Base-by-base conservation (phyloP, 352 stramenopile species). In the Pythium diclinum region DNA sequence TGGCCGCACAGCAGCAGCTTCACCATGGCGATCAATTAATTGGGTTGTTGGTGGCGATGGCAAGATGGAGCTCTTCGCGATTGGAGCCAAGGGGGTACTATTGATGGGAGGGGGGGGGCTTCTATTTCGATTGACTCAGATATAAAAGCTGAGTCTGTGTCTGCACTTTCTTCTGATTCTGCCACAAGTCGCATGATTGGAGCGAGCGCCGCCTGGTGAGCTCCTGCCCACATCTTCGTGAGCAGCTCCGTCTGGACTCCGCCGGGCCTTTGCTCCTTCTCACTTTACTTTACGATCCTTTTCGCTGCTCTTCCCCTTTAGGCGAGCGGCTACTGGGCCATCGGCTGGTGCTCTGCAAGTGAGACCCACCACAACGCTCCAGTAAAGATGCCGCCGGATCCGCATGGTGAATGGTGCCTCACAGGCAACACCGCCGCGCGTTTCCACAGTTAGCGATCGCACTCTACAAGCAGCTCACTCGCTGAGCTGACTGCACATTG, bases 1-100 rank as follows among this genome's bases (percentile, higher is more conserved):
- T 80, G 75, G 1, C 85, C 85, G 58, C 85, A 87, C 2, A 94
- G 76, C 78, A 94, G 63, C 16, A 94, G 59, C 68, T 92, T 92
- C 34, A 79, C 73, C 85, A 94, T 94, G 3, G 23, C 21, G 49
- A 14, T 40, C 44, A 47, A 16, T 64, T 51, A 28, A 28, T 28
- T 28, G 25, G 25, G 25, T 28, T 28, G 25, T 28, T 28, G 25
- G 25, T 28, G 25, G 25, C 25, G 25, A 46, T 19, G 38, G 38
- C 10, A 11, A 17, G 19, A 51, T 51, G 44, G 44, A 51, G 44
- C 44, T 51, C 16, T 28, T 51, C n/a, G n/a, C 25, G 25, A 11
- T 23, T 51, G 17, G 44, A 11, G 14, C 5, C 6, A 51, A 42
- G 36, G 36, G 36, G 36, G 36, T 42, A 42, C 0, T 42, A 42